Evolutionary conservation across 2,329 filamentous ascomycete species (phyloP), one percentile per base, ranked within the genome.

Genomic region (Fusarium secorum): DNA sequence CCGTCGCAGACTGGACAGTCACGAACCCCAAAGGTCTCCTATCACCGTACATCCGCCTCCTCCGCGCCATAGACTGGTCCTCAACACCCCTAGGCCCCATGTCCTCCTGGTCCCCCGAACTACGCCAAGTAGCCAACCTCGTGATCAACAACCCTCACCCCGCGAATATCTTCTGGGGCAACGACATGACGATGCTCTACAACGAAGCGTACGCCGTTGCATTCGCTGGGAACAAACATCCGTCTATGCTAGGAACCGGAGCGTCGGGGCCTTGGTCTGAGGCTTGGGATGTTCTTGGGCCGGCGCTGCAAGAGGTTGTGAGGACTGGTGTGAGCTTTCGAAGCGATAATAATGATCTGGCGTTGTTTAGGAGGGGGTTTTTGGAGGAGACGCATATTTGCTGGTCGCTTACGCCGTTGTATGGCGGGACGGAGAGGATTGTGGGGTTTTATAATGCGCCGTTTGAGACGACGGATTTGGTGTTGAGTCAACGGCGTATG

Each of bases 211-310:
- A 81, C 38, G 79, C 89, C 51, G 78, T 81, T 42, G 76, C 86
- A 41, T 83, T 90, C 8, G 88, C 88, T 11, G 89, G 89, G 7
- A 86, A 89, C 70, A 90, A 90, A 66, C 89, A 91, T 66, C 89
- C 89, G 0, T 77, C 77, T 2, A 78, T 91, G 28, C 89, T 91
- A 84, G 89, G 89, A 0, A 86, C 86, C 41, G 86, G 81, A 28
- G 78, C 90, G 73, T 83, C 82, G 13, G 84, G 87, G 5, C 88
- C 87, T 4, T 90, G 88, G 84, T 78, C 83, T 2, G 89, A 91
- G 71, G 66, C 78, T 3, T 82, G 80, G 79, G 78, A 80, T 18
- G 73, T 77, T 10, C 64, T 78, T 10, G 75, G 73, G 9, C 73
- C 78, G 11, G 63, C 78, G 4, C 79, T 81, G 28, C 75, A 80